A percentile compares a stretch with the other conserved stretches of the same genome.
Evolutionary conservation across 768 basidiomycete genomes (phyloP).

Genomic region (Lyophyllum shimeji): DNA sequence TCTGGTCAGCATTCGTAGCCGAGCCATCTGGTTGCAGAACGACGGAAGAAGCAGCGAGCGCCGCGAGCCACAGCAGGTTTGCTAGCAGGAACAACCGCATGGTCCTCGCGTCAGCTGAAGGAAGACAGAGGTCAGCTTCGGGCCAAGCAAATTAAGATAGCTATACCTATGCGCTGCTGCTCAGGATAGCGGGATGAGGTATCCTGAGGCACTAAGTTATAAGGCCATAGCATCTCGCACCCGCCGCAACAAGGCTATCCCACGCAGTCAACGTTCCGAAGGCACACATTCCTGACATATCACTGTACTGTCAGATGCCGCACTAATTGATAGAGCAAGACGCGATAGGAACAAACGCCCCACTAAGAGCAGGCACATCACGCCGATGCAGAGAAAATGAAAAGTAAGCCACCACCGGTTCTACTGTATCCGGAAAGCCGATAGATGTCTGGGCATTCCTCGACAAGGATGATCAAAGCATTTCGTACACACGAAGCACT

Average conservation of each 20-base stretch:
- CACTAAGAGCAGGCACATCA: neutral
- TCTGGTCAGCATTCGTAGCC: neutral
- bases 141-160: neutral
- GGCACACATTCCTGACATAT: neutral
- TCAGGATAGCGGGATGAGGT: neutral
- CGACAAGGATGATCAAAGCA: neutral
- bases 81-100: conserved; percentile 10
- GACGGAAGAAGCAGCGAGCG: conserved; percentile 6
- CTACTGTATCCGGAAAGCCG: too few relatives aligned
- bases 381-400: neutral
- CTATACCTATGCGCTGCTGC: conserved; percentile 6
- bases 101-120: conserved; percentile 3
- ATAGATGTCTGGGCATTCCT: neutral
- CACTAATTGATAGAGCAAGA: neutral
- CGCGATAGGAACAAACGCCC: neutral
- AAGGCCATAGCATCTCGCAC: conserved; percentile 7
- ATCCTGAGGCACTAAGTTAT: conserved; percentile 6
- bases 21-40: neutral
- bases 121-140: neutral
- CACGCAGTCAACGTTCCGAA: neutral
- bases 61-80: conserved; percentile 10
- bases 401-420: too few relatives aligned
- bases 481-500: neutral
- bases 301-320: conserved; percentile 1
- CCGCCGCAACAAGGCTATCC: neutral